These are phyloP conservation scores for Podospora sp. DNA, from an alignment of 495 filamentous ascomycete species.

Conservation along the genomic window DNA sequence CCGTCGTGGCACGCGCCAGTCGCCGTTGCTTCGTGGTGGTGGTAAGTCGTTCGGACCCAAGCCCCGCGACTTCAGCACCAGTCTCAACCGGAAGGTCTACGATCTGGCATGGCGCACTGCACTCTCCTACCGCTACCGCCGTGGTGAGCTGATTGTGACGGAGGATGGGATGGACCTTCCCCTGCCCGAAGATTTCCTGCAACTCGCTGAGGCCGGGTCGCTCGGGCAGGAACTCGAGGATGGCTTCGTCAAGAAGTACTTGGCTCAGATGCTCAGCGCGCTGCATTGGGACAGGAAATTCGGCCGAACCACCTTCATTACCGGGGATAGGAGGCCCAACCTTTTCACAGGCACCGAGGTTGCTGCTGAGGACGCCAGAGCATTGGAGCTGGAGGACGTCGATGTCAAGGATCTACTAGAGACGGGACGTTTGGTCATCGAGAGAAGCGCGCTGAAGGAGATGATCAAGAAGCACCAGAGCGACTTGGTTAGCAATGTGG, in stretches of 20 bases:
- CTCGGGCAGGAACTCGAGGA: slow-evolving; percentile 43
- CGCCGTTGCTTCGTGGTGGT: slow-evolving; percentile 81
- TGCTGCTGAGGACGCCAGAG: slow-evolving; percentile 65
- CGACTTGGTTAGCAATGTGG: slow-evolving; percentile 60
- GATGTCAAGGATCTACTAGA: slow-evolving; percentile 94
- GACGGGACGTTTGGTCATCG: slow-evolving; percentile 80
- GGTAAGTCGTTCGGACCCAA: slow-evolving; percentile 85
- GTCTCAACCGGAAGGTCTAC: slow-evolving; percentile 86
- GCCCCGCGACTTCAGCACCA: slow-evolving; percentile 84
- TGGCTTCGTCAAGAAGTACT: slow-evolving; percentile 58
- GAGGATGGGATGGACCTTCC: slow-evolving; percentile 70
- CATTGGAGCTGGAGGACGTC: slow-evolving; percentile 70
- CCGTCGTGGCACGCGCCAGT: slow-evolving; percentile 77
- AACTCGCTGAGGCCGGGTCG: slow-evolving; percentile 30
- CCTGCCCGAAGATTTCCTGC: slow-evolving; percentile 46
- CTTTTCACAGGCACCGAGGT: slow-evolving; percentile 61
- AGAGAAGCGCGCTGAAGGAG: slow-evolving; percentile 74
- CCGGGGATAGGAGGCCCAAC: slow-evolving; percentile 54
- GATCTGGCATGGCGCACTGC: slow-evolving; percentile 95
- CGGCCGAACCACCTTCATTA: slow-evolving; percentile 80
- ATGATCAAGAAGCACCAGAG: slow-evolving; percentile 76
- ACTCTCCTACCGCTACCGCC: slow-evolving; percentile 83
- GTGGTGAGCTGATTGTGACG: slow-evolving; percentile 83
- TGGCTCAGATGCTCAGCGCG: slow-evolving; percentile 63
- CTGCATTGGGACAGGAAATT: slow-evolving; percentile 72